Percentiles rank a stretch among this genome's conserved stretches.
Conservation (phyloP, 805 yeast genomes). For the Kregervanrija pseudodelftensis region DNA sequence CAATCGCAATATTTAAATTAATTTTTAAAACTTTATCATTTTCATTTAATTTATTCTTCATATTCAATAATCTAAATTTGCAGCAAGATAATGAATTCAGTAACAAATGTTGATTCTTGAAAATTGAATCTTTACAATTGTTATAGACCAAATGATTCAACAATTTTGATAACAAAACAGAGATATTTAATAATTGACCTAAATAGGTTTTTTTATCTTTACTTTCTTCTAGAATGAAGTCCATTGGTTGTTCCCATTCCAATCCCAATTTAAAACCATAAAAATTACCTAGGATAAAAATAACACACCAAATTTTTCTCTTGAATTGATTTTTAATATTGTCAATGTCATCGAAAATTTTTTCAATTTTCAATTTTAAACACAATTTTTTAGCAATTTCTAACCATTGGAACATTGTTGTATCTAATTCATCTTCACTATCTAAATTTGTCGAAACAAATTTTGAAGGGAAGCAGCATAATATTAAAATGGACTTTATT, state of each 20-base stretch:
- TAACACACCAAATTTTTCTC: constrained; percentile 21
- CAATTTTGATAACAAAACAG: constrained; percentile 14
- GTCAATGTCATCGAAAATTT: constrained; percentile 12
- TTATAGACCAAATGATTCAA: constrained; percentile 18
- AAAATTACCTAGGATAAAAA: constrained; percentile 22
- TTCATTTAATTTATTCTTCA: not conserved
- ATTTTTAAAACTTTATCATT: constrained; percentile 6
- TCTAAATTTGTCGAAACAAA: constrained; percentile 2
- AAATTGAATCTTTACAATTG: constrained; percentile 5
- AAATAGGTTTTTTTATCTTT: constrained; percentile 11
- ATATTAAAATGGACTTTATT: constrained; percentile 20
- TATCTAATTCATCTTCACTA: constrained; percentile 14
- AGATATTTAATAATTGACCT: constrained; percentile 15
- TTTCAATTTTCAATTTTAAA: constrained; percentile 13
- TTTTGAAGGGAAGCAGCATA: constrained; percentile 22
- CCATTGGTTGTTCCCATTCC: constrained; percentile 19
- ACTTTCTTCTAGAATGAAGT: constrained; percentile 13
- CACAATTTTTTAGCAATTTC: constrained; percentile 18
- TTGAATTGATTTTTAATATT: constrained; percentile 10
- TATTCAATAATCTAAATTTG: constrained; percentile 15
- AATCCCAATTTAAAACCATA: constrained; percentile 21
- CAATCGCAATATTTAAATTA: constrained; percentile 1
- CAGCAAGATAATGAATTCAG: constrained; percentile 19
- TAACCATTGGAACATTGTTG: constrained; percentile 18
- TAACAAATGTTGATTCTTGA: constrained; percentile 9